Percentiles rank a stretch among this genome's conserved stretches.
phyloP scores from a whole-genome alignment of 2,329 filamentous ascomycete genomes.

The Sphaerulina vaccinii region DNA sequence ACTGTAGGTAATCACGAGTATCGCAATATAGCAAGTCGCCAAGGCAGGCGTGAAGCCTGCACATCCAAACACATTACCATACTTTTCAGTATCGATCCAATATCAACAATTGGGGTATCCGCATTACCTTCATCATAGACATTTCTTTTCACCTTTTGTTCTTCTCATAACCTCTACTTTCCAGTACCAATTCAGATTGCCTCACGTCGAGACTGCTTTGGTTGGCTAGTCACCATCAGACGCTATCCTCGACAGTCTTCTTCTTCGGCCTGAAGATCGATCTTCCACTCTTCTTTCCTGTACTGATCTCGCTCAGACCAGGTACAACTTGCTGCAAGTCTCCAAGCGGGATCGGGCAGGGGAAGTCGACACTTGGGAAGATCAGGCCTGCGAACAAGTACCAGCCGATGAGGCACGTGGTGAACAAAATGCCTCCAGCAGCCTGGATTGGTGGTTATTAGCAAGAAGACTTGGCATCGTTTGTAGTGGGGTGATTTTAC shows the following conservation, averaged over 20 bases:
- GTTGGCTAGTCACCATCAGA: conserved; percentile 10
- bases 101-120: too few relatives aligned
- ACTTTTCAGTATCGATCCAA: too few relatives aligned
- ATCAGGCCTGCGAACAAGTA: conserved; percentile 24
- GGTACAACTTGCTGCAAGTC: conserved; percentile 22
- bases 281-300: conserved; percentile 10
- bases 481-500: conserved; percentile 10
- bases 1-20: too few relatives aligned
- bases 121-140: too few relatives aligned
- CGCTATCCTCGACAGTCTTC: conserved; percentile 9
- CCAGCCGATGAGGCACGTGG: conserved; percentile 21
- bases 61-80: too few relatives aligned
- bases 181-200: too few relatives aligned
- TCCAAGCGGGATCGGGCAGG: conserved; percentile 21
- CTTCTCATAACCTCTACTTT: too few relatives aligned
- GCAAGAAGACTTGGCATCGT: not conserved
- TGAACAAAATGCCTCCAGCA: conserved; percentile 23
- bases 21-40: too few relatives aligned
- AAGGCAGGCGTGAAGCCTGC: too few relatives aligned
- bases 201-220: too few relatives aligned
- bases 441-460: conserved; percentile 14
- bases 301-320: conserved; percentile 12
- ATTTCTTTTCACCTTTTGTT: too few relatives aligned
- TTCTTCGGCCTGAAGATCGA: conserved; percentile 12
- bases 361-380: conserved; percentile 26